Percentiles rank a stretch among this genome's conserved stretches.
Conservation (phyloP, 2,329 filamentous ascomycete species). For the Capronia coronata region DNA sequence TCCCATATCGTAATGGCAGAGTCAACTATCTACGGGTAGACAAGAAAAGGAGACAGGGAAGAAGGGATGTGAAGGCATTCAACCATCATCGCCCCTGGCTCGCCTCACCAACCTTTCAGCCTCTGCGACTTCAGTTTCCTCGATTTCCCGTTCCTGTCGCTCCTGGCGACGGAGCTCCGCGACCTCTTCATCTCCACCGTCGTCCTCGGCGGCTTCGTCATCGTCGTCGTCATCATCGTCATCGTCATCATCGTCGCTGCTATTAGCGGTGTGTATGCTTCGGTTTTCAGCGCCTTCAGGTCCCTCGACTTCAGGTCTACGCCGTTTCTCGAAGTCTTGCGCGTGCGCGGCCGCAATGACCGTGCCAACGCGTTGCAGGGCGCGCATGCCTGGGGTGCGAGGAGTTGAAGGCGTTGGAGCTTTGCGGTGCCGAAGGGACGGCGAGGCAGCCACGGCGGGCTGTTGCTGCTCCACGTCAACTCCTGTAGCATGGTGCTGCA, state of each 20-base stretch:
- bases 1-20: no score
- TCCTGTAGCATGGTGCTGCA: no score
- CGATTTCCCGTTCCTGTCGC: conserved; percentile 4
- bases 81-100: neutral
- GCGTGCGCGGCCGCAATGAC: conserved; percentile 79
- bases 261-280: neutral
- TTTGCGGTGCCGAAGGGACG: conserved; percentile 19
- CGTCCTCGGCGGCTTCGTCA: neutral
- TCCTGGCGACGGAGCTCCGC: conserved; percentile 8
- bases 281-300: conserved; percentile 29
- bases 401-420: conserved; percentile 29
- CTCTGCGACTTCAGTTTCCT: conserved; percentile 1
- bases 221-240: conserved; percentile 5
- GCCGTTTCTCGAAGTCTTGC: conserved; percentile 84
- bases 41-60: no score
- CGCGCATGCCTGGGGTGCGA: conserved; percentile 28
- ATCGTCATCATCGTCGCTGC: conserved; percentile 10
- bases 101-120: conserved; percentile 1
- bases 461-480: no score
- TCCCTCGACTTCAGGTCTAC: conserved; percentile 44
- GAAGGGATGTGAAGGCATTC: neutral
- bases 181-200: conserved; percentile 11
- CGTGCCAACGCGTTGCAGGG: conserved; percentile 49
- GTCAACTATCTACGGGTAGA: no score
- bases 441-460: conserved; percentile 6